phyloP scores from a whole-genome alignment of 805 yeast species.

The Cyberlindnera suaveolens region DNA sequence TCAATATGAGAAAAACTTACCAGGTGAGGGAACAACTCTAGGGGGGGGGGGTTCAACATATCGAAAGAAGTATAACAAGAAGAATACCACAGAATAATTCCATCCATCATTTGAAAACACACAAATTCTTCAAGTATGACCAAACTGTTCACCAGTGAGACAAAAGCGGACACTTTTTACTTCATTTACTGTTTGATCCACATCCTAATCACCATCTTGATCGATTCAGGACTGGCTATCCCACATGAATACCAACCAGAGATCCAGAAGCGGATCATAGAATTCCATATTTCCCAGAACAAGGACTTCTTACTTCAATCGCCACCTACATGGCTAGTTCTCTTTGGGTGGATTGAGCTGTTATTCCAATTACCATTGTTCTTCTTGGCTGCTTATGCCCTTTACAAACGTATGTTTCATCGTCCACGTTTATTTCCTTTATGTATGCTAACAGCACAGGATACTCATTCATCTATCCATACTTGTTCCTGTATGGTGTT shows the following conservation, averaged over 20 bases:
- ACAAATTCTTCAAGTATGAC: no score
- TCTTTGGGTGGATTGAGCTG: slow-evolving; percentile 69
- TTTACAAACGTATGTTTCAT: slow-evolving; percentile 28
- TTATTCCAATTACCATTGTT: slow-evolving; percentile 79
- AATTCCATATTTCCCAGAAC: slow-evolving; percentile 57
- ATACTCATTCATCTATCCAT: slow-evolving; percentile 28
- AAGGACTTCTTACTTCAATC: slow-evolving; percentile 62
- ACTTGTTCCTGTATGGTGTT: slow-evolving; percentile 63
- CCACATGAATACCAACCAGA: slow-evolving; percentile 43
- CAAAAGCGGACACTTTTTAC: slow-evolving; percentile 37
- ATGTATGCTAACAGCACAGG: slow-evolving; percentile 11
- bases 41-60: no score
- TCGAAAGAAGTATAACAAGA: no score
- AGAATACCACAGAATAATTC: no score
- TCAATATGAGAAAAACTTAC: no score
- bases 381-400: slow-evolving; percentile 33
- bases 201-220: slow-evolving; percentile 64
- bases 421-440: slow-evolving; percentile 1
- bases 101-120: no score
- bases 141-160: slow-evolving; percentile 11
- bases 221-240: slow-evolving; percentile 69
- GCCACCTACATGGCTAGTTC: slow-evolving; percentile 66
- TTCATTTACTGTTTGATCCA: slow-evolving; percentile 54
- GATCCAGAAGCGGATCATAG: slow-evolving; percentile 43
- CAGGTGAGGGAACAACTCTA: no score